Conservation (phyloP, 2,329 filamentous ascomycete genomes). For the Epicoccum nigrum region DNA sequence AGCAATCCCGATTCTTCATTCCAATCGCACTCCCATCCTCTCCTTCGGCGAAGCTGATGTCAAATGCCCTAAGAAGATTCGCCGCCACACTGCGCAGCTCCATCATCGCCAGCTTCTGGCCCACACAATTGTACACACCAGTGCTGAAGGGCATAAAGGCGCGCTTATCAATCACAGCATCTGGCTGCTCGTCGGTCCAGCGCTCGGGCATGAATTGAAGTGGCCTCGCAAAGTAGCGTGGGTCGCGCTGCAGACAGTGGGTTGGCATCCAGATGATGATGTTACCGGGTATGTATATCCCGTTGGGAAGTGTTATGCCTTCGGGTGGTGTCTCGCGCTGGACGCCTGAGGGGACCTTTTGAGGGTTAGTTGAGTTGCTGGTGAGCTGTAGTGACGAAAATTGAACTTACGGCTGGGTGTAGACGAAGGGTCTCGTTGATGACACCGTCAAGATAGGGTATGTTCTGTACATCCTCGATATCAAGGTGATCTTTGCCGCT, state of each 20-base stretch:
- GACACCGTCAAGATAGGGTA: constrained; percentile 38
- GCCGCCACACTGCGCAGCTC: constrained; percentile 68
- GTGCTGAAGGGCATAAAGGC: constrained; percentile 76
- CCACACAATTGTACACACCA: constrained; percentile 73
- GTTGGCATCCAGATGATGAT: constrained; percentile 39
- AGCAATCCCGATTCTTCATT: constrained; percentile 34
- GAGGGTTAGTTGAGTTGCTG: constrained; percentile 10
- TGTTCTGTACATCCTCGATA: constrained; percentile 33
- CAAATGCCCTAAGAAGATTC: constrained; percentile 65
- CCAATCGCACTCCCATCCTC: constrained; percentile 31
- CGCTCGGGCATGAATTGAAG: constrained; percentile 39
- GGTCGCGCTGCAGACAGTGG: constrained; percentile 38
- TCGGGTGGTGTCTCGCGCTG: constrained; percentile 42
- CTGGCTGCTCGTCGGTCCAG: constrained; percentile 35
- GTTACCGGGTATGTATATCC: constrained; percentile 39
- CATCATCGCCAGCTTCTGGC: constrained; percentile 68
- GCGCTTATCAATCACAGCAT: constrained; percentile 39
- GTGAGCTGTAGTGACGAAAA: neutral
- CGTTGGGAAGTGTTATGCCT: constrained; percentile 40
- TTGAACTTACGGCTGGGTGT: constrained; percentile 33
- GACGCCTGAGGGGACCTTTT: constrained; percentile 38
- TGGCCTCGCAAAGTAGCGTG: constrained; percentile 33
- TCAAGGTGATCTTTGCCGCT: constrained; percentile 32
- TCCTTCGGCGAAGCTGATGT: constrained; percentile 51
- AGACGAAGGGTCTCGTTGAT: constrained; percentile 42